Conservation (phyloP, 2,329 filamentous ascomycete species). For the Meredithiella fracta region DNA sequence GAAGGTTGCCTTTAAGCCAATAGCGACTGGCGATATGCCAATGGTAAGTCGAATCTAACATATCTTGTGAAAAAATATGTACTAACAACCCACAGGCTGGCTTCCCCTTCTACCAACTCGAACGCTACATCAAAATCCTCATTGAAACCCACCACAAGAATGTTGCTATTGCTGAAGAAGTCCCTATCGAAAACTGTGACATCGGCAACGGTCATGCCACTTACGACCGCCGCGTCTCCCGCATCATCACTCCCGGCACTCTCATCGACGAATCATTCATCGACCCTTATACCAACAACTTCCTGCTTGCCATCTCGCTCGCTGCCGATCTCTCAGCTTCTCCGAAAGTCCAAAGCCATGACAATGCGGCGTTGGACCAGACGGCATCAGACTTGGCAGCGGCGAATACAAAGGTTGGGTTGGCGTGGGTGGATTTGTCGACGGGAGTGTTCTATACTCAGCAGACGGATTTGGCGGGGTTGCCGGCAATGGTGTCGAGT, state of each 20-base stretch:
- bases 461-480: conserved; percentile 46
- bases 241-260: conserved; percentile 86
- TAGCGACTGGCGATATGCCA: conserved; percentile 59
- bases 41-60: conserved; percentile 45
- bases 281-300: conserved; percentile 87
- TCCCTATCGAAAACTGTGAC: conserved; percentile 41
- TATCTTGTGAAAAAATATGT: neutral
- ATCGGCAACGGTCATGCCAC: conserved; percentile 53
- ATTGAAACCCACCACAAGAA: conserved; percentile 82
- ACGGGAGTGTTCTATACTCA: conserved; percentile 92
- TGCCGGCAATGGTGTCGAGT: conserved; percentile 69
- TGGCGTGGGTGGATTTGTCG: conserved; percentile 90
- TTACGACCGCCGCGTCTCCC: conserved; percentile 70
- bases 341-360: neutral
- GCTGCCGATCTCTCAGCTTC: neutral
- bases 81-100: conserved; percentile 43
- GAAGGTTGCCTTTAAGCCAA: conserved; percentile 69
- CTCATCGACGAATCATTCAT: conserved; percentile 96
- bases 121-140: conserved; percentile 80
- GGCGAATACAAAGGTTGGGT: conserved; percentile 35
- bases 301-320: conserved; percentile 64
- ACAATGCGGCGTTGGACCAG: neutral
- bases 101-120: conserved; percentile 84
- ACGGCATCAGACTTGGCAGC: neutral
- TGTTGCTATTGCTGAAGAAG: conserved; percentile 89